Evolutionary conservation across 768 basidiomycete species (phyloP), one percentile per base, ranked within the genome.

Genomic region (Psilocybe tampanensis): DNA sequence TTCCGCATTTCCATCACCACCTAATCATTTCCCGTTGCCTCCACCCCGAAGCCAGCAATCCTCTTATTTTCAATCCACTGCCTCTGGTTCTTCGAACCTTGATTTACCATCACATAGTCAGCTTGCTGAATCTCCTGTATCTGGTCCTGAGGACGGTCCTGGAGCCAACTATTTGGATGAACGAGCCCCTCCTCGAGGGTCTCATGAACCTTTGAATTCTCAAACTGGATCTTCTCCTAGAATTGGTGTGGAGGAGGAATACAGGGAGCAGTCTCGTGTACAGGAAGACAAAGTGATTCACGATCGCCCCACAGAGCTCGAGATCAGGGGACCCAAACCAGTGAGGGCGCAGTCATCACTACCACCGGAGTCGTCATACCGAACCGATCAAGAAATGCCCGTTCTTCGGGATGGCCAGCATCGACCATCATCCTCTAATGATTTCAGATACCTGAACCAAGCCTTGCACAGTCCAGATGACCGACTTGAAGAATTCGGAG

Each of bases 1-100:
- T 21, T 88, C 86, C 29, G 86, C 85, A 0, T 92, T 92, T 68
- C 90, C 90, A 21, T 70, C 80, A 0, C 90, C 90, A 15, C 90
- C 90, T 0, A 83, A 82, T 0, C 88, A 90, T 67, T 83, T 87
- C 56, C 89, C 89, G 12, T 70, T 86, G 13, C 89, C 86, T 33
- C 80, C 82, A 24, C 71, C 68, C 18, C 68, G 70, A 53, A 44
- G 55, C n/a, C 55, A 60, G 26, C 56, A 62, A 32, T 58, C 60
- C 1, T 55, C 62, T 44, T 61, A 63, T 44, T 65, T 63, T 19
- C 64, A 66, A 47, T 52, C 60, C 12, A 39, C 47, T 17, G 29
- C 51, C 22, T 52, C 62, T 12, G 42, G 59, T 9, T 60, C 61
- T 13, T 64, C 66, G n/a, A 62, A 60, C 34, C 58, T 65, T 12